phyloP scores from a whole-genome alignment of 495 filamentous ascomycete species.

The Penicillium goetzii region DNA sequence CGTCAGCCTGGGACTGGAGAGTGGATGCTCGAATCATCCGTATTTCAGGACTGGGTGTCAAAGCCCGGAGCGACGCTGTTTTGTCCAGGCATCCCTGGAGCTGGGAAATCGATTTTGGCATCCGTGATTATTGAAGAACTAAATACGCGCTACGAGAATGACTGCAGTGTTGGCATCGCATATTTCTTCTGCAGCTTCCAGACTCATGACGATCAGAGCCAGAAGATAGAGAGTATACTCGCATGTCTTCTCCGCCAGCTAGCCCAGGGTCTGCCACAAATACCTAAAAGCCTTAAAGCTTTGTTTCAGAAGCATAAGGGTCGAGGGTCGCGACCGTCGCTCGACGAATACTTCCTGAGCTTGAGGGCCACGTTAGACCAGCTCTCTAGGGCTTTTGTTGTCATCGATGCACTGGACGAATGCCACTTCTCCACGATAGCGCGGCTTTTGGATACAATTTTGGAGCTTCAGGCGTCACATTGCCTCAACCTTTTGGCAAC shows the following conservation, averaged over 20 bases:
- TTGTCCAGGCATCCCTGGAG: constrained; percentile 6
- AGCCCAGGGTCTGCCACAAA: background rate
- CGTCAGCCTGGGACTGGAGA: background rate
- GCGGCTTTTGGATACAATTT: background rate
- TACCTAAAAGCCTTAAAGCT: background rate
- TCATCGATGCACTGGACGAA: constrained; percentile 8
- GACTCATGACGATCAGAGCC: background rate
- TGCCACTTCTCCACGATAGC: background rate
- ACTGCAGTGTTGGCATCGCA: background rate
- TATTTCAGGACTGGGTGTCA: background rate
- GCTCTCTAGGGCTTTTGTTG: background rate
- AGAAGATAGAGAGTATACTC: background rate
- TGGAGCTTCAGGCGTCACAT: background rate
- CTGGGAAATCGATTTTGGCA: background rate
- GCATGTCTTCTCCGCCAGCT: background rate
- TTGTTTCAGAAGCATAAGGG: background rate
- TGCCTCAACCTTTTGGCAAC: background rate
- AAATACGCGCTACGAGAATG: no score
- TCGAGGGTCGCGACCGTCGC: background rate
- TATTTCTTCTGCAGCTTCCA: background rate
- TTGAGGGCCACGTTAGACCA: background rate
- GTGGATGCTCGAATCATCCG: background rate
- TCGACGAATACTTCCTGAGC: background rate
- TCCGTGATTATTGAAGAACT: background rate
- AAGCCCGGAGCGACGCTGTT: background rate